phyloP scores from a whole-genome alignment of 768 basidiomycete species.

The Bullera alba region DNA sequence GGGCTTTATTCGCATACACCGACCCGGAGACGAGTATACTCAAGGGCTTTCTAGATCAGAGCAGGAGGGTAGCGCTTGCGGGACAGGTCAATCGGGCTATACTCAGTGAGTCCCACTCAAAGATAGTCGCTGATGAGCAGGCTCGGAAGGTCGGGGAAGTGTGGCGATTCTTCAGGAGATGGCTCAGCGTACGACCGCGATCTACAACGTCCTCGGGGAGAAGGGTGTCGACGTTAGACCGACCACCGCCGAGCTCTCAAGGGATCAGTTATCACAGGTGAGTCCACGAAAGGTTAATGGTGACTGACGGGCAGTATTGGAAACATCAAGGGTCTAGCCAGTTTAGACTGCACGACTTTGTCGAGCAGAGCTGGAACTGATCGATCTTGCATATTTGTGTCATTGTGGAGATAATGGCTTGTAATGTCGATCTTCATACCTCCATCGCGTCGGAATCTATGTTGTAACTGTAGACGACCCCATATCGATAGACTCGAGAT shows the following conservation, averaged over 20 bases:
- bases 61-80: conserved; percentile 71
- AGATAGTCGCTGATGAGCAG: conserved; percentile 7
- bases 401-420: neutral
- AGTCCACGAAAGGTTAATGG: neutral
- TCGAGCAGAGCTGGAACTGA: conserved; percentile 6
- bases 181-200: conserved; percentile 15
- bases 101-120: conserved; percentile 55
- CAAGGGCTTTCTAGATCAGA: conserved; percentile 65
- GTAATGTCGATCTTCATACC: neutral
- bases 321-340: conserved; percentile 7
- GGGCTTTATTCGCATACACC: conserved; percentile 73
- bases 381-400: neutral
- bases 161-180: conserved; percentile 16
- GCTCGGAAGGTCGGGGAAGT: conserved; percentile 8
- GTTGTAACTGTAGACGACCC: neutral
- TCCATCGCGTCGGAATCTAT: neutral
- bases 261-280: neutral
- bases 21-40: conserved; percentile 71
- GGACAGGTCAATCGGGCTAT: conserved; percentile 84
- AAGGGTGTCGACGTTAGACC: conserved; percentile 19
- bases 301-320: conserved; percentile 9
- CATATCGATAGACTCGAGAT: neutral
- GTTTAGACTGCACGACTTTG: conserved; percentile 23
- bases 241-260: neutral
- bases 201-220: conserved; percentile 18